Percentiles rank a stretch among this genome's conserved stretches.
Evolutionary conservation across 2,329 filamentous ascomycete genomes (phyloP).

Genomic region (Trichoderma atrobrunneum): DNA sequence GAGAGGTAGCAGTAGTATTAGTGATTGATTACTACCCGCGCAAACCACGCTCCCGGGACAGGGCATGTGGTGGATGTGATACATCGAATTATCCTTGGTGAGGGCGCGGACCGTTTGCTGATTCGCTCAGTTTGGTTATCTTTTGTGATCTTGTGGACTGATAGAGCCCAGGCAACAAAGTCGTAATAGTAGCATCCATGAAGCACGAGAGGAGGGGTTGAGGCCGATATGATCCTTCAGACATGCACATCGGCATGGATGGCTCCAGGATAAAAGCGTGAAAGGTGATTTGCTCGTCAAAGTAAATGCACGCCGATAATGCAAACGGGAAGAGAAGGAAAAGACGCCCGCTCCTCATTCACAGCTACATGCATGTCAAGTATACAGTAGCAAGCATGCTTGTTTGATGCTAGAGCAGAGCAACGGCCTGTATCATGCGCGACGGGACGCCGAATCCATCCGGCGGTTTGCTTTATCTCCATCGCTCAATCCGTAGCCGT

Average conservation of each 20-base stretch:
- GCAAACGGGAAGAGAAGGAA: neutral
- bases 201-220: neutral
- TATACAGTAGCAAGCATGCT: neutral
- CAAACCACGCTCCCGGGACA: slow-evolving; percentile 5
- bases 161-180: neutral
- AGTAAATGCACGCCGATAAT: neutral
- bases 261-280: neutral
- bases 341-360: neutral
- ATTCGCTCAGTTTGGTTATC: slow-evolving; percentile 13
- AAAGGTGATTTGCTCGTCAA: neutral
- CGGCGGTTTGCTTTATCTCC: slow-evolving; percentile 10
- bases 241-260: neutral
- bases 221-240: neutral
- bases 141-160: slow-evolving; percentile 1
- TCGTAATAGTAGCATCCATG: neutral
- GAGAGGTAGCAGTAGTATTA: neutral
- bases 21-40: neutral
- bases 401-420: neutral
- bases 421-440: neutral
- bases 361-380: neutral
- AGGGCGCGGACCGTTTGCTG: neutral
- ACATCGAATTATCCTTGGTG: neutral
- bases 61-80: slow-evolving; percentile 7
- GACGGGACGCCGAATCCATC: neutral
- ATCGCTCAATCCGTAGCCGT: slow-evolving; percentile 4